Percentiles rank a stretch among this genome's conserved stretches.
Conservation (phyloP, 106 monocot species). For the Allium sativum region DNA sequence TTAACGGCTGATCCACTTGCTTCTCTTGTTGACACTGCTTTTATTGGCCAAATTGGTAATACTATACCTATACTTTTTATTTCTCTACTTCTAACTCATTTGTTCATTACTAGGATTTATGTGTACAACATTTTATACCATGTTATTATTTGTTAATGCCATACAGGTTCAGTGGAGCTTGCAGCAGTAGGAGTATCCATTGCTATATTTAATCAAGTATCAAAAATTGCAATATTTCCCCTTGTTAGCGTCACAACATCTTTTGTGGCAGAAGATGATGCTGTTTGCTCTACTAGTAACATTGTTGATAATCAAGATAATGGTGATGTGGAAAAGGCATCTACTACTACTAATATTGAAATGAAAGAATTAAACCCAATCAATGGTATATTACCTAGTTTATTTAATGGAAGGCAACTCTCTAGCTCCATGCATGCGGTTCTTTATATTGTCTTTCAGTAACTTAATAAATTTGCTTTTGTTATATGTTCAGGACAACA, state of each 20-base stretch:
- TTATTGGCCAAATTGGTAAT: conserved; percentile 63
- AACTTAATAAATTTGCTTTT: not conserved
- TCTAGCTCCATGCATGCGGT: too few relatives aligned
- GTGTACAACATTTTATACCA: too few relatives aligned
- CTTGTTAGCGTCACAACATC: conserved; percentile 78
- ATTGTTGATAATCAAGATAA: conserved; percentile 21
- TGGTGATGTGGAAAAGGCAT: conserved; percentile 35
- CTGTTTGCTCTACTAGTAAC: conserved; percentile 15
- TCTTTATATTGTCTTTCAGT: too few relatives aligned
- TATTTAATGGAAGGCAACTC: too few relatives aligned
- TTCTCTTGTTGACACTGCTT: conserved; percentile 61
- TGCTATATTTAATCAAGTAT: conserved; percentile 75
- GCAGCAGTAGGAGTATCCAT: conserved; percentile 71
- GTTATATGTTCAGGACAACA: conserved; percentile 10
- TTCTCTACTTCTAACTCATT: too few relatives aligned
- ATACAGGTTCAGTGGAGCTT: conserved; percentile 62
- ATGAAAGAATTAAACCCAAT: conserved; percentile 33
- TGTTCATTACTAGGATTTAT: too few relatives aligned
- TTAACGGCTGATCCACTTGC: conserved; percentile 61
- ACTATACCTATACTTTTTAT: not conserved
- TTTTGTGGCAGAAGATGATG: conserved; percentile 76
- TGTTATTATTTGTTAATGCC: not conserved
- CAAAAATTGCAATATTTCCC: conserved; percentile 64
- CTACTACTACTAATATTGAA: conserved; percentile 22
- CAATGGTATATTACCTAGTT: conserved; percentile 14